A percentile compares a stretch with the other conserved stretches of the same genome.
Evolutionary conservation across 495 filamentous ascomycete species (phyloP).

Genomic region (Aspergillus funiculosus): DNA sequence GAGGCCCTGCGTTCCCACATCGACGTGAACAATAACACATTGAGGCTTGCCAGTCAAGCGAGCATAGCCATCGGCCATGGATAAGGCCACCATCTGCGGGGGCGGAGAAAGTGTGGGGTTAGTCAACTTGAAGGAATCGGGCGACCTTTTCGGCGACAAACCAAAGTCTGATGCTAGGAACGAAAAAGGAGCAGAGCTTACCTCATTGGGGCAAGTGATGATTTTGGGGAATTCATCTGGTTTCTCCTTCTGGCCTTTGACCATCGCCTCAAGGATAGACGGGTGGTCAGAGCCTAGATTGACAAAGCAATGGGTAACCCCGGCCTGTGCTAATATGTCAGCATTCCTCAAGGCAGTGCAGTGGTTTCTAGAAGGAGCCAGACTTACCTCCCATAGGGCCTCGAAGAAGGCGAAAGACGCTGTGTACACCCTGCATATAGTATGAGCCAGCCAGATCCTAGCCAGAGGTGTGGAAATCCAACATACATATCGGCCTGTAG

Average conservation of each 20-base stretch:
- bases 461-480: too few relatives aligned
- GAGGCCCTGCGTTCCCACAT: conserved; percentile 90
- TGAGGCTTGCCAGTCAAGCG: conserved; percentile 80
- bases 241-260: conserved; percentile 70
- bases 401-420: conserved; percentile 90
- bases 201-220: conserved; percentile 89
- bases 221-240: conserved; percentile 70
- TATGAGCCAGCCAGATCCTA: too few relatives aligned
- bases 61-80: conserved; percentile 94
- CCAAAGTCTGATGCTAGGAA: neutral
- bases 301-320: conserved; percentile 84
- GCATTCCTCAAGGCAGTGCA: neutral
- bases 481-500: too few relatives aligned
- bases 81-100: conserved; percentile 90
- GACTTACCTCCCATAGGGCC: conserved; percentile 70
- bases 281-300: conserved; percentile 95
- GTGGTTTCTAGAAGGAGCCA: neutral
- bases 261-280: conserved; percentile 91
- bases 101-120: conserved; percentile 14
- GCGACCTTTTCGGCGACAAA: too few relatives aligned
- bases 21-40: conserved; percentile 91
- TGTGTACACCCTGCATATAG: conserved; percentile 54
- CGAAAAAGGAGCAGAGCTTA: conserved; percentile 16
- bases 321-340: conserved; percentile 48
- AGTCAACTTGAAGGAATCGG: too few relatives aligned